Base-by-base conservation (phyloP, 176 grass and related monocot genomes). In the Eragrostis curvula region DNA sequence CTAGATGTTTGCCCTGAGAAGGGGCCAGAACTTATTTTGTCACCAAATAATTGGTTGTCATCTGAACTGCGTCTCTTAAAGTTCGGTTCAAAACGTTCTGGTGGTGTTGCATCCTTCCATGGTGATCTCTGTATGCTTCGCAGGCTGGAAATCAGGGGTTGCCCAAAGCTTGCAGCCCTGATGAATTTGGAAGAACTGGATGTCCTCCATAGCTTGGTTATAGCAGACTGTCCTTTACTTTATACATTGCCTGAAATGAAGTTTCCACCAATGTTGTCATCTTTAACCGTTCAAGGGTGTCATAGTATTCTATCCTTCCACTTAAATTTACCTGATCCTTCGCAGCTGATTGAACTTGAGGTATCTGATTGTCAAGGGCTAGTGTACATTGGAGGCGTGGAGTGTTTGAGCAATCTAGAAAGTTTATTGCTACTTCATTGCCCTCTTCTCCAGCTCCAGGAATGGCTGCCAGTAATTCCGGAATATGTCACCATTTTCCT, bases 91-190 rank as follows among this genome's bases (percentile, higher is more conserved):
- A 21, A 43, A 65, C 15, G 7, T 27, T 20, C 58, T 3, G 7
- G 25, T 30, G 25, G 27, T 71, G n/a, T 21, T 52, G 23, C 70
- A 24, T 10, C 23, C 30, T 63, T 77, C 41, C 29, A 81, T 42
- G 42, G 8, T 18, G 51, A 17, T 23, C 13, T 90, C 11, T 45
- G 9, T 71, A 73, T 20, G 18, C 83, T 86, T 60, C 12, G 3
- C 2, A 78, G 20, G 12, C 71, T 90, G 56, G 83, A 90, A 36
- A 90, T 86, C 82, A 82, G 77, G 5, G 70, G 30, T 61, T 89
- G 87, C 27, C 40, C 28, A 47, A 85, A 80, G 18, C 87, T 89
- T 56, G 36, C 51, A 18, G 64, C 69, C 6, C 20, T 89, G 24
- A 17, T 17, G 2, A 46, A 42, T 44, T 74, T 85, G 48, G 6